Percentiles rank a stretch among this genome's conserved stretches.
phyloP scores from a whole-genome alignment of 148 eudicot genomes.

The Diospyros lotus region DNA sequence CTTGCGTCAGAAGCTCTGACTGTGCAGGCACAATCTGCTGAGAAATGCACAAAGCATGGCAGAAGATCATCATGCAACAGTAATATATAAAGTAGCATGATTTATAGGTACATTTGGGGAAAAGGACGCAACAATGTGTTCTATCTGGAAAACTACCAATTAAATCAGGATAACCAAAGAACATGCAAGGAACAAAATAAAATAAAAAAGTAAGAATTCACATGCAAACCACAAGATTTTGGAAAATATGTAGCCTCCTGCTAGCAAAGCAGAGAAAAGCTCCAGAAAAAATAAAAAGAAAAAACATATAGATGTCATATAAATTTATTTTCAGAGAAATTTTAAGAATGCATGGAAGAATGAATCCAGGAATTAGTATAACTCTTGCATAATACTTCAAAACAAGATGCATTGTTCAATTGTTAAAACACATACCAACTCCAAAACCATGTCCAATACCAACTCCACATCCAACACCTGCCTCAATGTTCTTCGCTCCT shows the following conservation, averaged over 20 bases:
- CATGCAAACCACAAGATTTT: background rate
- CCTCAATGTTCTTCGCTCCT: conserved; percentile 81
- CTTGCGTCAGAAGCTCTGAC: too few relatives aligned
- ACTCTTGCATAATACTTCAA: background rate
- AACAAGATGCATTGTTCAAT: conserved; percentile 9
- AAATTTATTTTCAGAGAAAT: background rate
- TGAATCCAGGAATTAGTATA: background rate
- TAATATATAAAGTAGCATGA: background rate
- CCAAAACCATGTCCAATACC: conserved; percentile 99
- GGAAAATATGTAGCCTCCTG: background rate
- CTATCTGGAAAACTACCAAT: too few relatives aligned
- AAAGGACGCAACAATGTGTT: too few relatives aligned
- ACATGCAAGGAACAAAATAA: too few relatives aligned
- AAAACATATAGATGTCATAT: too few relatives aligned
- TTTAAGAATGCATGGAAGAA: background rate
- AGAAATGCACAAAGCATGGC: too few relatives aligned
- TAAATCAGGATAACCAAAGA: too few relatives aligned
- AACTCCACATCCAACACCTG: conserved; percentile 94
- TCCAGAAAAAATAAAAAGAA: background rate
- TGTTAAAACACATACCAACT: conserved; percentile 55
- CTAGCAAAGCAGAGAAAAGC: background rate
- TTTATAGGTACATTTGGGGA: background rate
- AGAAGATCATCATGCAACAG: too few relatives aligned
- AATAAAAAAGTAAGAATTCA: background rate
- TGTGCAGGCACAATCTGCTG: too few relatives aligned